Base-by-base conservation (phyloP, 2,329 filamentous ascomycete genomes). In the Fusarium phyllophilum region DNA sequence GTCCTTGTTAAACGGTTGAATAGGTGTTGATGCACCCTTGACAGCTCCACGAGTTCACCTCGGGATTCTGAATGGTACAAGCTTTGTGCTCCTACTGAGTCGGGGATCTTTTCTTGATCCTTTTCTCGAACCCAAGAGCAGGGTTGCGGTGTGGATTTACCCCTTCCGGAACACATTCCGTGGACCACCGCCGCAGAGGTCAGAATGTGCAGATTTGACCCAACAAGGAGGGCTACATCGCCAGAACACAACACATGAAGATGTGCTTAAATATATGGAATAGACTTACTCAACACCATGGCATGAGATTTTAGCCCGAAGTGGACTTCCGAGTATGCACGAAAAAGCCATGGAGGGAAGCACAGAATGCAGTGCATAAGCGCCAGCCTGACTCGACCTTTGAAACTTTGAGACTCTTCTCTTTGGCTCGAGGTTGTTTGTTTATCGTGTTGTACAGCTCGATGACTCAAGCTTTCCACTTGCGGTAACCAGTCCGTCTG, bases 331-430 rank as follows among this genome's bases (percentile, higher is more conserved):
- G 15, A 49, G 34, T 18, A 42, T 54, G 59, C 34, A 46, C n/a
- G 31, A 24, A 55, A 59, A 58, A 34, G 46, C 18, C 36, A 49
- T 24, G 70, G 36, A 54, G 52, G 49, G 33, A 54, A 63, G 62
- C 60, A 57, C 45, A 66, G n/a, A 67, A 48, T 72, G 73, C 66
- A 78, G 58, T 76, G 62, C 75, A 74, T 78, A 78, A 63, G 71
- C 77, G 77, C 75, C 77, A 69, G 70, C 65, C 66, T 68, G 56
- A 62, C 55, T 41, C 67, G 48, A 63, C 46, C 59, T 64, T 62
- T 44, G 66, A 55, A 49, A 48, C 10, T 48, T 31, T 12, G 49
- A 52, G 31, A 36, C 66, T 59, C 51, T 61, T 48, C 33, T 38
- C 36, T 71, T 72, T 72, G 70, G 65, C 71, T 57, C 68, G 57